Percentiles rank a stretch among this genome's conserved stretches.
These are phyloP conservation scores for Ogataea pini DNA, from an alignment of 805 yeast species.

Conservation along the genomic window DNA sequence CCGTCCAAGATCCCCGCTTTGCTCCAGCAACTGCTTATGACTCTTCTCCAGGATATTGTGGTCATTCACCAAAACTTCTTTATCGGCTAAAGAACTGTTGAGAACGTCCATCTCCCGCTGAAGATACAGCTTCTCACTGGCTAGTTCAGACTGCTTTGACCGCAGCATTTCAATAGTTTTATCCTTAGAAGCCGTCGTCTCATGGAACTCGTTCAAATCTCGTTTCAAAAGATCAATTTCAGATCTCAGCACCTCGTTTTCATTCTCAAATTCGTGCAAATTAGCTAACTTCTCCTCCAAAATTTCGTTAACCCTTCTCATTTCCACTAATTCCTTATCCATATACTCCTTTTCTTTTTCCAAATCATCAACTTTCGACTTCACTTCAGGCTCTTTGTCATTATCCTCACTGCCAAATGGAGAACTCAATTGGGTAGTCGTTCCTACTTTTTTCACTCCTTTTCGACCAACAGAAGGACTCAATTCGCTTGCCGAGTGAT, in stretches of 20 bases:
- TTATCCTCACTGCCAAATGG: background rate
- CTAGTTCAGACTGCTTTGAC: background rate
- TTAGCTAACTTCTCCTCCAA: background rate
- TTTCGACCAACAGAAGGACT: conserved; percentile 5
- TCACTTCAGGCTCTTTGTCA: background rate
- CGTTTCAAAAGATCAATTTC: background rate
- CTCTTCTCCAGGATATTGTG: background rate
- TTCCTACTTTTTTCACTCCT: background rate
- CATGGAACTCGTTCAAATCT: background rate
- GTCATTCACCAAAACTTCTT: background rate
- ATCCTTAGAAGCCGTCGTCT: background rate
- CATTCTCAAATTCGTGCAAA: background rate
- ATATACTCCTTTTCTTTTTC: conserved; percentile 2
- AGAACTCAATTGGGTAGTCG: background rate
- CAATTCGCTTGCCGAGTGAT: background rate
- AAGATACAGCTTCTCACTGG: background rate
- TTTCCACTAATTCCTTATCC: background rate
- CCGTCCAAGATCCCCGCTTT: too few species aligned
- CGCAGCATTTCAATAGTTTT: conserved; percentile 2
- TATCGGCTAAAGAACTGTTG: background rate
- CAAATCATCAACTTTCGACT: conserved; percentile 2
- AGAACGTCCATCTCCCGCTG: conserved; percentile 9
- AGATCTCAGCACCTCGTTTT: background rate
- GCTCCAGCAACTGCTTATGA: background rate
- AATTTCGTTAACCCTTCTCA: background rate